Base-by-base conservation (phyloP, 2,329 filamentous ascomycete species). In the Fusarium nygamai region DNA sequence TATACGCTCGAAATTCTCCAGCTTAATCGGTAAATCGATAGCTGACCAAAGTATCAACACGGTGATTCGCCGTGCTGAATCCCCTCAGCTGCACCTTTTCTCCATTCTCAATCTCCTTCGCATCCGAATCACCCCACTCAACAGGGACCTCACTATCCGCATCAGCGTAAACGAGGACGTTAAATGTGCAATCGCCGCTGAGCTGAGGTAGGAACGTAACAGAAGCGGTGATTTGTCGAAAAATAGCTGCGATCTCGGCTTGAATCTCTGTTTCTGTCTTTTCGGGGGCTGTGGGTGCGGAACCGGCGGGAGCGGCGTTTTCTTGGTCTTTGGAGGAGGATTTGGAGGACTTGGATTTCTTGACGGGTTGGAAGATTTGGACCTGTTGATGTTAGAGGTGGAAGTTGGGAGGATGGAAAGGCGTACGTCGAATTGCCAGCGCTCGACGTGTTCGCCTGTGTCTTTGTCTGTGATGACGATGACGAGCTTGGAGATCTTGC, bases 81-180 rank as follows among this genome's bases (percentile, higher is more conserved):
- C 96, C 97, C 69, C 96, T 90, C 80, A 99, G 85, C 85, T 98
- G 95, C 36, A 99, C 96, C 81, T 96, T 95, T 86, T 99, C 96
- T 47, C 94, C 96, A 78, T 96, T 94, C 81, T 92, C 88, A 74
- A 99, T 98, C 86, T 99, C 96, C 86, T 98, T 98, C 62, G 96
- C 95, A 83, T 98, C 96, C 77, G 94, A 98, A 85, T 99, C 96
- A 53, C 96, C 96, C 96, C 96, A 99, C 83, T 99, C 96, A 67
- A 99, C 92, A 8, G 96, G 96, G 20, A 99, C 96, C 54, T 98
- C 96, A 67, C 93, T 96, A 83, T 98, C 95, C 24, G 95, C 95
- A 81, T 99, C 96, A 60, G 96, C 96, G 81, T 99, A 99, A 8
- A 99, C 96, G 46, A 99, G 89, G 54, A 99, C 96, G 80, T 99